phyloP scores from a whole-genome alignment of 495 filamentous ascomycete genomes.

The Talaromyces wortmannii region DNA sequence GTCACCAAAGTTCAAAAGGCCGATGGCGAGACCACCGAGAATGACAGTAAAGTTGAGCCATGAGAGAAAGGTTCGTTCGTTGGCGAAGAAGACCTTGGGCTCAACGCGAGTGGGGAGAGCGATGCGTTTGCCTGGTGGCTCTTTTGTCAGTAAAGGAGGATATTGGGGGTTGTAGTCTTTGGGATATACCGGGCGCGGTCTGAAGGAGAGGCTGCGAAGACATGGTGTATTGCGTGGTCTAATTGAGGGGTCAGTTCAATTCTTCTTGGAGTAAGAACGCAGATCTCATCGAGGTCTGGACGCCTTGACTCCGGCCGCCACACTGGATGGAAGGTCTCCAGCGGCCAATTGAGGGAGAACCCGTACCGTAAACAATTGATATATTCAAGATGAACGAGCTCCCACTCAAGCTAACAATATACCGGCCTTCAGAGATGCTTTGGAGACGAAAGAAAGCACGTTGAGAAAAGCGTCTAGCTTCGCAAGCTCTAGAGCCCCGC shows the following conservation, averaged over 20 bases:
- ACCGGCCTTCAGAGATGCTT: no score
- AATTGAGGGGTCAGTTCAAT: not conserved
- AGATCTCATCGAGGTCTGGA: no score
- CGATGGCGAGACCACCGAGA: conserved; percentile 88
- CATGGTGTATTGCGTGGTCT: conserved; percentile 42
- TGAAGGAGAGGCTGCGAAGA: conserved; percentile 95
- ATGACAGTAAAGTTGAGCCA: conserved; percentile 99
- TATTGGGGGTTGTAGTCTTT: not conserved
- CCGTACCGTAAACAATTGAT: no score
- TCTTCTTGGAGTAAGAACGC: not conserved
- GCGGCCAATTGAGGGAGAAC: no score
- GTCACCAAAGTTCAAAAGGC: conserved; percentile 97
- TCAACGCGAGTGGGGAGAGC: conserved; percentile 96
- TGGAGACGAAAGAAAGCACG: no score
- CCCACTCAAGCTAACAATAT: no score
- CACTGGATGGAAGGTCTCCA: no score
- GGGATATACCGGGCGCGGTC: conserved; percentile 57
- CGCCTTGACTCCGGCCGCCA: no score
- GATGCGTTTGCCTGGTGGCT: conserved; percentile 79
- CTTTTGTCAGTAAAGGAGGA: not conserved
- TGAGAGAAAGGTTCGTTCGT: conserved; percentile 96
- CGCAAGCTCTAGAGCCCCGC: no score
- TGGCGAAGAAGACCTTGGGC: conserved; percentile 99
- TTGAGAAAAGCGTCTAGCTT: no score
- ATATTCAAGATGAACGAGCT: no score